Evolutionary conservation across 2,329 filamentous ascomycete species (phyloP).

Genomic region (Hypoxylon sp.): DNA sequence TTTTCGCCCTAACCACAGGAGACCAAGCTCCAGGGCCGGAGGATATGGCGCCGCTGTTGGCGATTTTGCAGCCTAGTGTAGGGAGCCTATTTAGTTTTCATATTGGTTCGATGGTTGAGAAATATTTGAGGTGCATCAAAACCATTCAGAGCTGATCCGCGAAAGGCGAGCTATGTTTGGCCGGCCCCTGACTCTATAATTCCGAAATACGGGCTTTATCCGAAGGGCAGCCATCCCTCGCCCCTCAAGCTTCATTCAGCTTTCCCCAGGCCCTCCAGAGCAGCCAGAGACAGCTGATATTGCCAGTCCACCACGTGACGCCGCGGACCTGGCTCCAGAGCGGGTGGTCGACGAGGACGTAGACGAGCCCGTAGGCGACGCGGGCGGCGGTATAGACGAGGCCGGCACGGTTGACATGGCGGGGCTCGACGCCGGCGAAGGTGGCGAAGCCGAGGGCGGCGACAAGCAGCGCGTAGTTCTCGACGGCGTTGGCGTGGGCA

Average conservation of each 20-base stretch:
- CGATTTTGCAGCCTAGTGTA: too few relatives aligned
- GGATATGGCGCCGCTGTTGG: too few relatives aligned
- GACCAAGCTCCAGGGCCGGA: too few relatives aligned
- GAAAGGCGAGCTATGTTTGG: too few relatives aligned
- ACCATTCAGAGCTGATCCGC: too few relatives aligned
- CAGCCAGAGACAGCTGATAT: slow-evolving; percentile 49
- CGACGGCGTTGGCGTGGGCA: slow-evolving; percentile 57
- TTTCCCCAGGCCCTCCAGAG: slow-evolving; percentile 29
- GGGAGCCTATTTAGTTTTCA: too few relatives aligned
- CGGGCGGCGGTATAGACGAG: slow-evolving; percentile 52
- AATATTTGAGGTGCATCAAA: too few relatives aligned
- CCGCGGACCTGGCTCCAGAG: slow-evolving; percentile 48
- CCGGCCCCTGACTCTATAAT: too few relatives aligned
- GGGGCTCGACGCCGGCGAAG: slow-evolving; percentile 48
- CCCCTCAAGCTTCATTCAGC: slow-evolving; percentile 8
- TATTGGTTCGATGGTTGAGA: too few relatives aligned
- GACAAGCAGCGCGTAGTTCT: slow-evolving; percentile 51
- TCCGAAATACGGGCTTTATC: too few relatives aligned
- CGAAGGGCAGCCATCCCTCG: too few relatives aligned
- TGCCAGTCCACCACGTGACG: slow-evolving; percentile 53
- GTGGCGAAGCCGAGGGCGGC: slow-evolving; percentile 51
- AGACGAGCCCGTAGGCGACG: slow-evolving; percentile 50
- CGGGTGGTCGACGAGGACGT: slow-evolving; percentile 50
- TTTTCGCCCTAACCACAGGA: too few relatives aligned
- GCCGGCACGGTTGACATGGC: slow-evolving; percentile 49